Evolutionary conservation across 2,329 filamentous ascomycete species (phyloP).

Genomic region (Calcarisporium arbuscula): DNA sequence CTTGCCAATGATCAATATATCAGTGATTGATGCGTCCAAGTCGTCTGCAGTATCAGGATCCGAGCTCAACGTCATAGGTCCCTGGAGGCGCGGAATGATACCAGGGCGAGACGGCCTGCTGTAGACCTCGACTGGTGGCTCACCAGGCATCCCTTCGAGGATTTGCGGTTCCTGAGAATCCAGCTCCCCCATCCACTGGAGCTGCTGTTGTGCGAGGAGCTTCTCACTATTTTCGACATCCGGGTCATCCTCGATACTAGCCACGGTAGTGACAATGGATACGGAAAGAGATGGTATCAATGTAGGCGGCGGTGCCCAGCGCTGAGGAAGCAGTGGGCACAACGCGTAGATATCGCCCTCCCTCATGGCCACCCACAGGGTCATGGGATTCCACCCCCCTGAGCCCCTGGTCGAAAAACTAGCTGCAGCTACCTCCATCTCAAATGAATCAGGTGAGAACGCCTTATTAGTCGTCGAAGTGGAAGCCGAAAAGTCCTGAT

Average conservation of each 20-base stretch:
- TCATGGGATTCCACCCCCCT: constrained; percentile 94
- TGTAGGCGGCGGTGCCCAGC: constrained; percentile 73
- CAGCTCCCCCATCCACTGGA: constrained; percentile 62
- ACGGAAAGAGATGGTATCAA: constrained; percentile 78
- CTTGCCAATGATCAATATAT: constrained; percentile 57
- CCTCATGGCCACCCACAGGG: constrained; percentile 92
- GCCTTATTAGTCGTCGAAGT: constrained; percentile 67
- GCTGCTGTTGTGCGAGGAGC: constrained; percentile 55
- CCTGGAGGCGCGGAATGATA: constrained; percentile 53
- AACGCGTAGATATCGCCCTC: constrained; percentile 90
- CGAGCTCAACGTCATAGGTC: constrained; percentile 52
- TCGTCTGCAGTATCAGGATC: constrained; percentile 52
- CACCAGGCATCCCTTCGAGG: constrained; percentile 40
- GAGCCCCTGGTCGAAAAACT: constrained; percentile 63
- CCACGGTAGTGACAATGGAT: constrained; percentile 70
- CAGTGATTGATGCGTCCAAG: constrained; percentile 49
- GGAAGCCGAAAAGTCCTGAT: constrained; percentile 78
- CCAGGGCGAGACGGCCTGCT: constrained; percentile 51
- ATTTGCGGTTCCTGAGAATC: constrained; percentile 55
- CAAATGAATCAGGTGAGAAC: constrained; percentile 82
- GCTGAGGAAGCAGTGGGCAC: constrained; percentile 80
- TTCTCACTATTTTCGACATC: constrained; percentile 45
- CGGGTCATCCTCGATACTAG: constrained; percentile 54
- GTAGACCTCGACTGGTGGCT: constrained; percentile 49
- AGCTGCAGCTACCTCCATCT: constrained; percentile 90